phyloP scores from a whole-genome alignment of 306 rosid genomes.

The Vicia faba region DNA sequence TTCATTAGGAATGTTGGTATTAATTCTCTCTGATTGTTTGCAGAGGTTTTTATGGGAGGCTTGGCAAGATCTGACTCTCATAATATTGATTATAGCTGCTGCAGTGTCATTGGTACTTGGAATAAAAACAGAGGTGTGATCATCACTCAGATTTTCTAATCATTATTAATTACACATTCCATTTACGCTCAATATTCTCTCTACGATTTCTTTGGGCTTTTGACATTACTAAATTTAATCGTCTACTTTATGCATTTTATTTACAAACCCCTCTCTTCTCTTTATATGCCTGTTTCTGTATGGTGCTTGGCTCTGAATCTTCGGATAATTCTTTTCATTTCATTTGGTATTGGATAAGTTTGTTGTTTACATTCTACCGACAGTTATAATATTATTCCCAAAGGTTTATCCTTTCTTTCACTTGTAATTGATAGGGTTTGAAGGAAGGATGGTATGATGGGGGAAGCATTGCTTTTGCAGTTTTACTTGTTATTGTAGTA shows the following conservation, averaged over 20 bases:
- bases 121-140: conserved; percentile 84
- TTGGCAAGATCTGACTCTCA: conserved; percentile 94
- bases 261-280: background rate
- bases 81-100: conserved; percentile 91
- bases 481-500: conserved; percentile 80
- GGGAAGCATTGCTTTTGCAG: conserved; percentile 92
- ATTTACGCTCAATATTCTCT: conserved; percentile 13
- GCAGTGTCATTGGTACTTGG: conserved; percentile 88
- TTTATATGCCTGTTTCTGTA: conserved; percentile 20
- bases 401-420: conserved; percentile 28
- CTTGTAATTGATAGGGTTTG: conserved; percentile 60
- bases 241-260: conserved; percentile 10
- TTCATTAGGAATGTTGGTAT: conserved; percentile 5
- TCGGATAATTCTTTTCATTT: conserved; percentile 26
- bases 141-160: conserved; percentile 25
- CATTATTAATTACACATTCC: conserved; percentile 18
- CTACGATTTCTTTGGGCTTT: conserved; percentile 12
- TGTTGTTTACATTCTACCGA: conserved; percentile 21
- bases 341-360: conserved; percentile 13
- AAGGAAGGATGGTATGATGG: conserved; percentile 95
- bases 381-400: conserved; percentile 6
- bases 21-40: conserved; percentile 37
- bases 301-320: conserved; percentile 29
- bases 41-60: conserved; percentile 98
- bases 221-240: conserved; percentile 22